Percentiles rank a stretch among this genome's conserved stretches.
Conservation (phyloP, 176 grass and related monocot genomes). For the Themeda triandra region DNA sequence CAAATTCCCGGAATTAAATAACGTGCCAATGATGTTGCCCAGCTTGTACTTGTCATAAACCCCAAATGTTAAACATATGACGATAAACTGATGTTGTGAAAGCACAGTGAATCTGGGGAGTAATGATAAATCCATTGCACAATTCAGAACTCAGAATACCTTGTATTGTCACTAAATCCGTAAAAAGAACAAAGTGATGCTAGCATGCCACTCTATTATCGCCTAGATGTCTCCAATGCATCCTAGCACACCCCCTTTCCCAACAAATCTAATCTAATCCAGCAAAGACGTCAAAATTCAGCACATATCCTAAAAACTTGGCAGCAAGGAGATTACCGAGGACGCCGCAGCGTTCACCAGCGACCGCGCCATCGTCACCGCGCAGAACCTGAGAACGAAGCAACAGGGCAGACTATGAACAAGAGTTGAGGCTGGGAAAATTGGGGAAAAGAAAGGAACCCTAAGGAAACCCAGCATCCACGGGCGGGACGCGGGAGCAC, state of each 20-base stretch:
- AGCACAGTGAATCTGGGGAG: neutral
- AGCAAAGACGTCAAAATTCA: neutral
- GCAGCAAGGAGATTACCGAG: slow-evolving; percentile 20
- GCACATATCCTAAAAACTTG: neutral
- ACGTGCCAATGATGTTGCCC: neutral
- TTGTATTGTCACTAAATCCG: neutral
- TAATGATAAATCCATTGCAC: neutral
- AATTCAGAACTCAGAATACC: neutral
- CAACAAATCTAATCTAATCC: neutral
- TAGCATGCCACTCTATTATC: neutral
- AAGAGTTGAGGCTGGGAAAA: neutral
- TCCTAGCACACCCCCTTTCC: neutral
- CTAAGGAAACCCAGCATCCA: neutral
- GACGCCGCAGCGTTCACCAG: slow-evolving; percentile 14
- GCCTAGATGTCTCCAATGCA: neutral
- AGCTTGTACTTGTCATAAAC: neutral
- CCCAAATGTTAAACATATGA: neutral
- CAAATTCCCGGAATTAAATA: neutral
- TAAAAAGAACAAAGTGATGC: neutral
- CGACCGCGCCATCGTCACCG: slow-evolving; percentile 34
- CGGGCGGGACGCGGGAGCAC: neutral
- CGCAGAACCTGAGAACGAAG: slow-evolving; percentile 43
- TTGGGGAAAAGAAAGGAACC: neutral
- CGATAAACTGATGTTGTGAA: neutral
- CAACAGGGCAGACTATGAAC: neutral